Evolutionary conservation across 2,329 filamentous ascomycete species (phyloP).

Genomic region (Pseudogymnoascus sp.): DNA sequence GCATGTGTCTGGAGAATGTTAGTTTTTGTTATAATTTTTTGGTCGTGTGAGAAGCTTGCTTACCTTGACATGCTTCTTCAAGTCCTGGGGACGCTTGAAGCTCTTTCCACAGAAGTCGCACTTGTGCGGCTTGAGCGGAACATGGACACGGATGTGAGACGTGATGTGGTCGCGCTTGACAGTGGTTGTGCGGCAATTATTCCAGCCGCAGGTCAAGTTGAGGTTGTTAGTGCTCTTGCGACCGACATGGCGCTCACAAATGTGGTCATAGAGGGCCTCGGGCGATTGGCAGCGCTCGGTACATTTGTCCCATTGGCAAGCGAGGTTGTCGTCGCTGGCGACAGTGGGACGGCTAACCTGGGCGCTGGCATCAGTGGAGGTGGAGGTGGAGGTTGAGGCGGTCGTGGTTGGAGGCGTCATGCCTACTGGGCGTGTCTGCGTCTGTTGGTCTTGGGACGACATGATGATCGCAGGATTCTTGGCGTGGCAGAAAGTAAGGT

Average conservation of each 20-base stretch:
- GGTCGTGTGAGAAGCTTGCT: conserved; percentile 16
- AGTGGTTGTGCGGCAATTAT: conserved; percentile 88
- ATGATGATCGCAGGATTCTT: neutral
- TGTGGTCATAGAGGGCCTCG: conserved; percentile 61
- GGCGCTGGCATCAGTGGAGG: conserved; percentile 16
- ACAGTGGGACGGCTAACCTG: conserved; percentile 21
- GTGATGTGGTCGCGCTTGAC: conserved; percentile 99
- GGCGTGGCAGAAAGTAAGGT: neutral
- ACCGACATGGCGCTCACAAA: conserved; percentile 96
- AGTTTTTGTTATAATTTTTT: conserved; percentile 19
- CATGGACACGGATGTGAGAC: conserved; percentile 95
- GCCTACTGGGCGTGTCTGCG: conserved; percentile 1
- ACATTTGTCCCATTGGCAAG: conserved; percentile 37
- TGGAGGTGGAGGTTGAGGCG: conserved; percentile 15
- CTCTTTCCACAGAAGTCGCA: conserved; percentile 98
- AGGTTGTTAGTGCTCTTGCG: conserved; percentile 99
- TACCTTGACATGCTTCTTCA: conserved; percentile 98
- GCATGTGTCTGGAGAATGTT: conserved; percentile 64
- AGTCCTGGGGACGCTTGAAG: conserved; percentile 96
- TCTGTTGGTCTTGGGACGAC: conserved; percentile 8
- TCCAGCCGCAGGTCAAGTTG: conserved; percentile 96
- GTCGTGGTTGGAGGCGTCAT: conserved; percentile 1
- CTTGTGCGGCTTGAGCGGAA: conserved; percentile 98
- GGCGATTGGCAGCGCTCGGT: conserved; percentile 34
- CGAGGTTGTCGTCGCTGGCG: conserved; percentile 31